Conservation (phyloP, 345 rosid genomes). For the Pugionium cornutum region DNA sequence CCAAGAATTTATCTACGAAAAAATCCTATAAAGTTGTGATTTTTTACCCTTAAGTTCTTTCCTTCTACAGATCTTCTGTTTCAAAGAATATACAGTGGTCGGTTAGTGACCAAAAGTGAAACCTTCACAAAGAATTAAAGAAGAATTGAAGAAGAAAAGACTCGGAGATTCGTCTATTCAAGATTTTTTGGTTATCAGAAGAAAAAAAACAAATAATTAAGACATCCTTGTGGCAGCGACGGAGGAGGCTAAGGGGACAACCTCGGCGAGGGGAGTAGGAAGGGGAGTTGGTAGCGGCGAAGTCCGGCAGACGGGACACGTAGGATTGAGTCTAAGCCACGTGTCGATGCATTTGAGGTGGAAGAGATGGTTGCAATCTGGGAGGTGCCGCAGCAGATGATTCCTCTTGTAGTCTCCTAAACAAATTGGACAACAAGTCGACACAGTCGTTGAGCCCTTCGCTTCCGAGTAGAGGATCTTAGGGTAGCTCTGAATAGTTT, state of each 20-base stretch:
- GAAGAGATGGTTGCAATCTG: constrained; percentile 78
- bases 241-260: constrained; percentile 61
- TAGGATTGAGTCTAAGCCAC: constrained; percentile 72
- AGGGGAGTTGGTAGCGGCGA: constrained; percentile 88
- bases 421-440: constrained; percentile 72
- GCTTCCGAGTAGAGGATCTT: constrained; percentile 71
- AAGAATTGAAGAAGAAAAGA: not conserved
- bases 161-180: not conserved
- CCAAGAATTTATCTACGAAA: not conserved
- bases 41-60: not conserved
- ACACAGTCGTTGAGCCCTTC: constrained; percentile 47
- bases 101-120: constrained; percentile 12
- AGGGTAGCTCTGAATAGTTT: constrained; percentile 68
- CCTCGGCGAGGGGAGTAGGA: constrained; percentile 77
- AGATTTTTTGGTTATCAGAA: not conserved
- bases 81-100: constrained; percentile 23
- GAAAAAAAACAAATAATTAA: constrained; percentile 26
- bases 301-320: constrained; percentile 78
- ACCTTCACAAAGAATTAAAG: not conserved
- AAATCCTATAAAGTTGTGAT: constrained; percentile 4
- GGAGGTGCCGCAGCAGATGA: constrained; percentile 60
- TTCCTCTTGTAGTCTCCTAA: constrained; percentile 69
- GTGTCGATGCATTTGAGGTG: constrained; percentile 85
- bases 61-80: not conserved
- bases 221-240: constrained; percentile 43